Evolutionary conservation across 129 eudicot species (phyloP), one percentile per base, ranked within the genome.

Genomic region (Calendula officinalis): DNA sequence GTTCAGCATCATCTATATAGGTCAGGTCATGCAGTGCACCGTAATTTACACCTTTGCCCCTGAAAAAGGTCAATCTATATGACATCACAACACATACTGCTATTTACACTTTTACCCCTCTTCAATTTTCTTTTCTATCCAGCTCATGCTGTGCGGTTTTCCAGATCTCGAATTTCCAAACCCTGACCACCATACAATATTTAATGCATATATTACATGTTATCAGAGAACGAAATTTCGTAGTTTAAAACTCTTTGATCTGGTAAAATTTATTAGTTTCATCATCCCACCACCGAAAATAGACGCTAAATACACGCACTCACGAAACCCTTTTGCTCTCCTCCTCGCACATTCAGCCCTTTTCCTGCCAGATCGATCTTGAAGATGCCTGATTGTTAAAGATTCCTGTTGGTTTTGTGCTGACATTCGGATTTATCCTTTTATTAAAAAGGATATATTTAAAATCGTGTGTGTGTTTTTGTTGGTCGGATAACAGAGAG

Each of bases 321-420:
- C 50, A 54, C 68, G 34, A 70, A 60, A 70, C 75, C 75, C 75
- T 70, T 70, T 70, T 70, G 52, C 68, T 70, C 60, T 70, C 58
- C 7, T 7, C 43, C 62, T 53, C 30, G 27, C 71, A 14, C 50
- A 66, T 40, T 32, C 41, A 22, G 4, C 66, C 74, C 58, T 64
- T 81, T 77, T 74, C 76, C 75, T 57, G 66, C 84, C 88, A 75
- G 30, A 22, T 22, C 30, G 88, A 83, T 79, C 84, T 75, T 58
- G 66, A 55, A 83, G 82, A 68, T 75, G 68, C 76, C 66, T 78
- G 58, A 57, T 74, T 40, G 51, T 46, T 77, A 64, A 73, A 74
- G 43, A 16, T 67, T 60, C 41, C 0, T 33, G 53, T 47, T 27
- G 41, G 54, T 57, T 66, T 17, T 37, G 0, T 43, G 7, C 4